Evolutionary conservation across 371 early-diverging fungal species (phyloP), one percentile per base, ranked within the genome.

Genomic region (Mortierella polycephala): DNA sequence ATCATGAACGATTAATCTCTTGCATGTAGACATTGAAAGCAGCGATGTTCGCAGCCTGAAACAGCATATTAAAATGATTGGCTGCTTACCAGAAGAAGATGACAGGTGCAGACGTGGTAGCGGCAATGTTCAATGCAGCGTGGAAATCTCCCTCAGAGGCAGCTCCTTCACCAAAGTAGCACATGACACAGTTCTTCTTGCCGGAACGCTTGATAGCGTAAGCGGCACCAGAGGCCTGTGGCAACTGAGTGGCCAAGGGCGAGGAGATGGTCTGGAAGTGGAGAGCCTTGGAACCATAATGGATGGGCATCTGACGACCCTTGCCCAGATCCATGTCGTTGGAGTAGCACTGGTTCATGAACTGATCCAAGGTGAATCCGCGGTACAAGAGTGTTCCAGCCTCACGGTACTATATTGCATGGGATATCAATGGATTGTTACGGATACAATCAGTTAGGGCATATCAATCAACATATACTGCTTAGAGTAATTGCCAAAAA

Each of bases 181-280:
- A 96, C 54, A 97, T 85, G 9, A 89, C 92, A 69, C 92, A 90
- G 66, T 92, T 92, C 62, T 92, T 85, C 57, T 88, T 86, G 4
- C 94, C 93, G 41, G 88, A 84, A 44, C 91, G 83, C 75, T 98
- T 98, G 63, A 96, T 82, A 0, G 97, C 97, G 76, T 97, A 99
- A n/a, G 97, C 99, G 14, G 98, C 92, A 37, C 99, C 99, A 1
- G 96, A 88, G n/a, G 99, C 99, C 82, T 98, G 99, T n/a, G 99
- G 99, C 52, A 99, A 87, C 84, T 99, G 98, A 12, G 99, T 98
- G 41, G 93, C 98, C 57, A 99, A 83, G 18, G 98, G 97, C 10
- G 97, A 97, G 20, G 98, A 98, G 60, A 99, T 98, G 10, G 99
- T 98, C 81, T 97, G 96, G 82, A 99, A 96, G 68, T 95, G 92